Conservation (phyloP, 2,329 filamentous ascomycete species). For the Colletotrichum noveboracense region DNA sequence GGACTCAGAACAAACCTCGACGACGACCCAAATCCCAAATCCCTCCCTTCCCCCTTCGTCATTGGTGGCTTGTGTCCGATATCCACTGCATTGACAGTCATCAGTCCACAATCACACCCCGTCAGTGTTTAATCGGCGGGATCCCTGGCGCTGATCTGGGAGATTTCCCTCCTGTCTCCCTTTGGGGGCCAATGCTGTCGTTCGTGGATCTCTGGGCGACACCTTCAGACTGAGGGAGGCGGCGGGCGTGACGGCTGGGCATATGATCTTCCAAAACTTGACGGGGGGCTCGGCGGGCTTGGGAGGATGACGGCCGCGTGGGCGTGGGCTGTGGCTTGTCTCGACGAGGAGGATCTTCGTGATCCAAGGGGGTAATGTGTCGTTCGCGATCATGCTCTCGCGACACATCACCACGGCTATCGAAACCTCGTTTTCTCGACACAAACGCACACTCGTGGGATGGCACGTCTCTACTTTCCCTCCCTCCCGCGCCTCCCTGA, state of each 20-base stretch:
- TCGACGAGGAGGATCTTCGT: slow-evolving; percentile 4
- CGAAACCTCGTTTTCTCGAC: not conserved
- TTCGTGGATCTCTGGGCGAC: not conserved
- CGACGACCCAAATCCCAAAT: not conserved
- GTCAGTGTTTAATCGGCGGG: slow-evolving; percentile 2
- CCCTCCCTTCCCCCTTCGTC: not conserved
- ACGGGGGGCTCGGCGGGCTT: not conserved
- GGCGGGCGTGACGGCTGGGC: not conserved
- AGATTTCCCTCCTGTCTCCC: not conserved
- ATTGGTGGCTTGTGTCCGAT: not conserved
- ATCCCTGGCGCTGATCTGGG: slow-evolving; percentile 16
- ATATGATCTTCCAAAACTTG: not conserved
- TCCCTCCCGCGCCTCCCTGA: not conserved
- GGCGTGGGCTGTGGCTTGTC: not conserved
- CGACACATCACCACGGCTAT: not conserved
- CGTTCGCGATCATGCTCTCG: not conserved
- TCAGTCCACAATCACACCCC: slow-evolving; percentile 2
- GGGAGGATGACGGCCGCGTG: not conserved
- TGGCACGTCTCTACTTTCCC: not conserved
- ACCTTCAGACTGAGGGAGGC: not conserved
- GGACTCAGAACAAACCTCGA: not conserved
- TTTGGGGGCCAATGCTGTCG: not conserved
- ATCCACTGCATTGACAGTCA: slow-evolving; percentile 6
- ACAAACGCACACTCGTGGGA: not conserved
- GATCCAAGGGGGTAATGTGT: not conserved